Evolutionary conservation across 306 rosid genomes (phyloP), one percentile per base, ranked within the genome.

Genomic region (Inga leiocalycina): DNA sequence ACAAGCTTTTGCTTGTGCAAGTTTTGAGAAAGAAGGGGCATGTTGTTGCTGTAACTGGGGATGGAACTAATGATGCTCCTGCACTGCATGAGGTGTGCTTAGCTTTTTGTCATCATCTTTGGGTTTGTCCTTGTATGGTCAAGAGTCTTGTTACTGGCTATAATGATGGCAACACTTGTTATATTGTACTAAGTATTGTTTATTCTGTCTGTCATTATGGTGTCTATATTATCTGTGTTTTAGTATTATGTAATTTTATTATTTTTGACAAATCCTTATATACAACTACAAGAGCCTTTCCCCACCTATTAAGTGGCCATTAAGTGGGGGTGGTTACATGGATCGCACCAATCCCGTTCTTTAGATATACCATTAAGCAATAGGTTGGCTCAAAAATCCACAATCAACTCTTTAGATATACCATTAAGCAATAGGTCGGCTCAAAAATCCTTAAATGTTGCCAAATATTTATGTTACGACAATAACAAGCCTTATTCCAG

Each of bases 31-130:
- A 85, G 83, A 88, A 74, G 78, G 91, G 91, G 64, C 93, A 89
- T 57, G 91, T 94, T 80, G 97, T 94, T 84, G 98, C 98, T 65
- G 98, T 93, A 48, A 94, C 97, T 61, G 98, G 98, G 76, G 97
- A 94, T 84, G 98, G 98, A 85, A 91, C 98, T 32, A 93, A 94
- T 84, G 97, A 94, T 85, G 98, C 98, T 81, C 97, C 97, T 22
- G 98, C 98, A 44, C 84, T 94, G 13, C 97, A 94, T 61, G 98
- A 94, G 98, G 98, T 94, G 76, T 56, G 65, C 34, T 30, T 75
- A 15, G 62, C 35, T 44, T 81, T 71, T 74, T 71, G 69, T 57
- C 37, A 22, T 34, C 8, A 66, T 62, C 61, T 81, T 73, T 45
- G 43, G 74, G 59, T 72, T 41, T 49, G 5, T 17, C 80, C 45